Conservation (phyloP, 2,329 filamentous ascomycete genomes). For the Claviceps sorghi region DNA sequence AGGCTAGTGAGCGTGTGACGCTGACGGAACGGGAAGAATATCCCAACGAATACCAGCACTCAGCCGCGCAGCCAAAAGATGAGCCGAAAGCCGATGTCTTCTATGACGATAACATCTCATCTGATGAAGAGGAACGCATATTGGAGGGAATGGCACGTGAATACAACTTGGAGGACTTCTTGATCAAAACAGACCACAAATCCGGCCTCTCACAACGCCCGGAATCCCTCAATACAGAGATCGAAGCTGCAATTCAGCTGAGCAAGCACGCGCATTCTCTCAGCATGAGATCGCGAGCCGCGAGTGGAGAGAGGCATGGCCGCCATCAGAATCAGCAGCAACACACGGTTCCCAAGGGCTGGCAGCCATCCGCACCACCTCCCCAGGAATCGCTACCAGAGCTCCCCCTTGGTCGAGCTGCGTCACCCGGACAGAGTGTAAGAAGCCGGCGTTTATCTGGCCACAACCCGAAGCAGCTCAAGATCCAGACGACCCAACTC, state of each 20-base stretch:
- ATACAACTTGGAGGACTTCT: constrained; percentile 70
- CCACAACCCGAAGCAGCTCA: constrained; percentile 66
- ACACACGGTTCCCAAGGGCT: constrained; percentile 8
- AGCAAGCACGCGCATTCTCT: constrained; percentile 23
- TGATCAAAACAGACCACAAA: constrained; percentile 41
- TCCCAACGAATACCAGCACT: constrained; percentile 12
- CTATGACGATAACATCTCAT: constrained; percentile 45
- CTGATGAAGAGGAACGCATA: constrained; percentile 60
- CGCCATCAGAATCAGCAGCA: constrained; percentile 4
- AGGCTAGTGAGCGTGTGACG: constrained; percentile 61
- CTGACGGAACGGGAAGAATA: constrained; percentile 56
- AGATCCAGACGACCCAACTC: constrained; percentile 58
- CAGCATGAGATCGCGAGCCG: constrained; percentile 46
- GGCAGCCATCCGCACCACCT: constrained; percentile 26
- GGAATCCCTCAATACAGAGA: constrained; percentile 62
- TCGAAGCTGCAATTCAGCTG: constrained; percentile 68
- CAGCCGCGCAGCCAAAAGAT: constrained; percentile 16
- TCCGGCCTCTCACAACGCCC: constrained; percentile 29
- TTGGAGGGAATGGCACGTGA: constrained; percentile 80
- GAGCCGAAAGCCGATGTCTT: constrained; percentile 33
- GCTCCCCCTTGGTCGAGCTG: constrained; percentile 21
- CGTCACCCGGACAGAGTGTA: constrained; percentile 36
- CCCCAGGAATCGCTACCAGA: constrained; percentile 33
- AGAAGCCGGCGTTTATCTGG: constrained; percentile 67
- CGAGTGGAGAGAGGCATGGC: constrained; percentile 47